Conservation (phyloP, 1,284 basidiomycete species). For the Malassezia restricta region DNA sequence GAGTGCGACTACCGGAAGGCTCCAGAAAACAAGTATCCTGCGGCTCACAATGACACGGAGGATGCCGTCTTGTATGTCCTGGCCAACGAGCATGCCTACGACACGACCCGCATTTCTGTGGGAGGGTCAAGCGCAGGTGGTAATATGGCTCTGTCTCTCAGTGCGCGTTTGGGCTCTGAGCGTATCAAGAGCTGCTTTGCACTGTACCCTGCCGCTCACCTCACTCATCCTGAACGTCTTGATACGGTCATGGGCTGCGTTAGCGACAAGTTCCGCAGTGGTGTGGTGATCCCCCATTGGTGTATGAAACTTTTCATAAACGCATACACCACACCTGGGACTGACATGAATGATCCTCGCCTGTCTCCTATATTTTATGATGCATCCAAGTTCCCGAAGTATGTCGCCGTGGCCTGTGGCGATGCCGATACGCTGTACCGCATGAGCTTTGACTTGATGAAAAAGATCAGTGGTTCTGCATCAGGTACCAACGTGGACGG, state of each 20-base stretch:
- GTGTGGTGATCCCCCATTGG: conserved; percentile 19
- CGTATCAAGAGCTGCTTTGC: conserved; percentile 23
- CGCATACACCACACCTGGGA: conserved; percentile 19
- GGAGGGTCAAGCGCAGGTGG: conserved; percentile 37
- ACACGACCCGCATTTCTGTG: conserved; percentile 20
- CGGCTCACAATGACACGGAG: conserved; percentile 27
- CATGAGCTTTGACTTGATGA: conserved; percentile 20
- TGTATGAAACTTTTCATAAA: conserved; percentile 21
- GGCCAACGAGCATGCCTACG: conserved; percentile 19
- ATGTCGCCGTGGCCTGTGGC: conserved; percentile 26
- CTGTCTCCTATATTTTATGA: conserved; percentile 19
- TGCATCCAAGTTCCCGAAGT: conserved; percentile 16
- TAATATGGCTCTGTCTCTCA: conserved; percentile 25
- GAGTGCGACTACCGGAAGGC: conserved; percentile 39
- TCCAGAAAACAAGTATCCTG: conserved; percentile 32
- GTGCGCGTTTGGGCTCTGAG: conserved; percentile 19
- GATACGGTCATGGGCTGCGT: background rate
- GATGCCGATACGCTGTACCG: conserved; percentile 28
- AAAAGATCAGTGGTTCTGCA: conserved; percentile 19
- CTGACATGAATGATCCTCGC: conserved; percentile 18
- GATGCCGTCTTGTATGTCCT: conserved; percentile 23
- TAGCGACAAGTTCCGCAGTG: conserved; percentile 16
- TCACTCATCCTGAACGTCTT: conserved; percentile 10
- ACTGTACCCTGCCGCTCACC: conserved; percentile 23
- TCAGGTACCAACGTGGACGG: background rate